These are phyloP conservation scores for Aureobasidium sp. DNA, from an alignment of 2,329 filamentous ascomycete species.

Conservation along the genomic window DNA sequence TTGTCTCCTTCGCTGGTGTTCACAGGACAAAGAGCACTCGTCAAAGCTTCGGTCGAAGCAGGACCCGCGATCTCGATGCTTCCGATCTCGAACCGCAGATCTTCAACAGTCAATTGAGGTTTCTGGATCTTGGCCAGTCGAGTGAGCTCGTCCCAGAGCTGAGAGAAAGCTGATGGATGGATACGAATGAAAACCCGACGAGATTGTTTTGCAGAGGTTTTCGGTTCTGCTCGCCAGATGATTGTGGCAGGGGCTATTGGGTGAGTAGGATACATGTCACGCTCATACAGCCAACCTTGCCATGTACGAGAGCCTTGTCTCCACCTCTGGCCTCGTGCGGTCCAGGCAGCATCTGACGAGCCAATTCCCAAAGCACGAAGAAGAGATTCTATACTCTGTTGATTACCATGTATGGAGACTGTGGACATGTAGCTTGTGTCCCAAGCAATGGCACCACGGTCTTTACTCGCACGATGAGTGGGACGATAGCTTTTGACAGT, in stretches of 20 bases:
- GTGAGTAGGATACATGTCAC: constrained; percentile 42
- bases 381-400: constrained; percentile 57
- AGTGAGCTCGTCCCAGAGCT: constrained; percentile 59
- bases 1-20: constrained; percentile 28
- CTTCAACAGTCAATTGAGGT: constrained; percentile 57
- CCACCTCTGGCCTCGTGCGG: constrained; percentile 63
- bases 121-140: constrained; percentile 53
- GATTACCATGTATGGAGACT: constrained; percentile 65
- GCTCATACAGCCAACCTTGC: constrained; percentile 53
- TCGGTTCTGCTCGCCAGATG: constrained; percentile 60
- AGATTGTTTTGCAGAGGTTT: constrained; percentile 7
- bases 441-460: constrained; percentile 76
- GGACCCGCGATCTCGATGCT: constrained; percentile 67
- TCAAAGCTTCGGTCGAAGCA: constrained; percentile 69
- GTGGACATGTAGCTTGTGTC: constrained; percentile 93
- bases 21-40: constrained; percentile 57
- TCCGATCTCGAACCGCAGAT: constrained; percentile 65
- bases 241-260: constrained; percentile 66
- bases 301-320: constrained; percentile 53
- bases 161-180: constrained; percentile 73
- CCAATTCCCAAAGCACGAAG: constrained; percentile 59
- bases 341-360: constrained; percentile 48
- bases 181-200: constrained; percentile 62
- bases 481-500: constrained; percentile 85
- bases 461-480: constrained; percentile 71